Conservation (phyloP, 2,329 filamentous ascomycete species). For the Mycosphaerella sp. region DNA sequence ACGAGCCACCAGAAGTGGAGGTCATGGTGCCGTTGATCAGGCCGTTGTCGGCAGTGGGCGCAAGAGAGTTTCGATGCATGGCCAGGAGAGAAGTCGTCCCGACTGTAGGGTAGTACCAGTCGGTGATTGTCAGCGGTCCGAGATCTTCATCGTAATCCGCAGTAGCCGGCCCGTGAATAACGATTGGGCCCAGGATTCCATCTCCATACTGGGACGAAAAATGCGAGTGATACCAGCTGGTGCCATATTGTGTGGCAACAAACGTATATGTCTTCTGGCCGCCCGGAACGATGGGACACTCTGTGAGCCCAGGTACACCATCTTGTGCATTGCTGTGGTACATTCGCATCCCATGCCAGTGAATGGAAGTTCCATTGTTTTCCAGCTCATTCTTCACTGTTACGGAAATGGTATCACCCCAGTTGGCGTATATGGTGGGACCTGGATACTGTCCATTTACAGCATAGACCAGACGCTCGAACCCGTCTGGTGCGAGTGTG, state of each 20-base stretch:
- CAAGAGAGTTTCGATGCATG: slow-evolving; percentile 29
- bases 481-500: slow-evolving; percentile 44
- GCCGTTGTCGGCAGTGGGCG: slow-evolving; percentile 47
- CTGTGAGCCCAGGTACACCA: slow-evolving; percentile 49
- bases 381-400: slow-evolving; percentile 50
- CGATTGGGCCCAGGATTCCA: slow-evolving; percentile 55
- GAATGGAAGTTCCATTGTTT: slow-evolving; percentile 55
- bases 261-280: slow-evolving; percentile 53
- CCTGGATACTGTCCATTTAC: slow-evolving; percentile 61
- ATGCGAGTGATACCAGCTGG: slow-evolving; percentile 48
- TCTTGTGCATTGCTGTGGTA: slow-evolving; percentile 51
- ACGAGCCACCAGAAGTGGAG: slow-evolving; percentile 30
- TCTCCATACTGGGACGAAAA: slow-evolving; percentile 50
- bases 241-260: slow-evolving; percentile 47
- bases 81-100: slow-evolving; percentile 28
- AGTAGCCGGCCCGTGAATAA: slow-evolving; percentile 56
- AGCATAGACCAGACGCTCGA: slow-evolving; percentile 38
- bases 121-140: slow-evolving; percentile 53
- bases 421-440: slow-evolving; percentile 31
- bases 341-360: slow-evolving; percentile 59
- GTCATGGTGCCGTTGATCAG: slow-evolving; percentile 39
- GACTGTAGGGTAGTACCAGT: slow-evolving; percentile 47
- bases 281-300: slow-evolving; percentile 46
- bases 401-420: slow-evolving; percentile 43
- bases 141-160: slow-evolving; percentile 59